phyloP scores from a whole-genome alignment of 2,329 filamentous ascomycete genomes.

The Dothidotthia symphoricarpi region DNA sequence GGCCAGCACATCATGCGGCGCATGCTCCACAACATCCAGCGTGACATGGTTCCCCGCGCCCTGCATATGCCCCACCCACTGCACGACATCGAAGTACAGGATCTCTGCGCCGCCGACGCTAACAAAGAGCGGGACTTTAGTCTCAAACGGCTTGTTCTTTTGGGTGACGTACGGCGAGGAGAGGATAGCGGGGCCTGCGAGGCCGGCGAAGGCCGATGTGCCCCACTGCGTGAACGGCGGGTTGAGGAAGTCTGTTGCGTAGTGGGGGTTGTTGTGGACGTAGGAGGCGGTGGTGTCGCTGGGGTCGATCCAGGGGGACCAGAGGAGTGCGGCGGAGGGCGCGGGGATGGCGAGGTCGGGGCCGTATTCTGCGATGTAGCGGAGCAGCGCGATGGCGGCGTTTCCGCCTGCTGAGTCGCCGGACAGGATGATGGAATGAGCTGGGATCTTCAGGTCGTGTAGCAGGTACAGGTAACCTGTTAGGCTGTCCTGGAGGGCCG shows the following conservation, averaged over 20 bases:
- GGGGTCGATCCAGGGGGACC: conserved; percentile 48
- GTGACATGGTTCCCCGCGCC: conserved; percentile 44
- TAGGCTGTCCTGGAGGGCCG: conserved; percentile 52
- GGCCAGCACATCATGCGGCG: conserved; percentile 50
- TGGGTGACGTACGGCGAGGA: conserved; percentile 42
- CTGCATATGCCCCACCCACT: conserved; percentile 42
- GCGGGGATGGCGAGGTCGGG: conserved; percentile 28
- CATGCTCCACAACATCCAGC: conserved; percentile 43
- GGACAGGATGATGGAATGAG: conserved; percentile 45
- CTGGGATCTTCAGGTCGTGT: conserved; percentile 41
- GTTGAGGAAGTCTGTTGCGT: conserved; percentile 45
- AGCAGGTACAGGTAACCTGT: conserved; percentile 50
- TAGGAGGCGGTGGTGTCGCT: conserved; percentile 23
- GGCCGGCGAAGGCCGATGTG: conserved; percentile 32
- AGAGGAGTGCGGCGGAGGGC: conserved; percentile 44
- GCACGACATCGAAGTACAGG: conserved; percentile 42
- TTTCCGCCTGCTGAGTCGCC: conserved; percentile 55
- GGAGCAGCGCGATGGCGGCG: conserved; percentile 45
- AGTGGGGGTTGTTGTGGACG: conserved; percentile 35
- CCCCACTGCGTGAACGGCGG: conserved; percentile 47
- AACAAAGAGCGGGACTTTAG: conserved; percentile 44
- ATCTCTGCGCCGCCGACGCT: conserved; percentile 45
- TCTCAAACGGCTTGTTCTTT: conserved; percentile 42
- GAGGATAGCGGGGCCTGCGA: conserved; percentile 12
- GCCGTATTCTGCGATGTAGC: conserved; percentile 49